Evolutionary conservation across 768 basidiomycete species (phyloP).

Genomic region (Rubroboletus pulcherrimus): DNA sequence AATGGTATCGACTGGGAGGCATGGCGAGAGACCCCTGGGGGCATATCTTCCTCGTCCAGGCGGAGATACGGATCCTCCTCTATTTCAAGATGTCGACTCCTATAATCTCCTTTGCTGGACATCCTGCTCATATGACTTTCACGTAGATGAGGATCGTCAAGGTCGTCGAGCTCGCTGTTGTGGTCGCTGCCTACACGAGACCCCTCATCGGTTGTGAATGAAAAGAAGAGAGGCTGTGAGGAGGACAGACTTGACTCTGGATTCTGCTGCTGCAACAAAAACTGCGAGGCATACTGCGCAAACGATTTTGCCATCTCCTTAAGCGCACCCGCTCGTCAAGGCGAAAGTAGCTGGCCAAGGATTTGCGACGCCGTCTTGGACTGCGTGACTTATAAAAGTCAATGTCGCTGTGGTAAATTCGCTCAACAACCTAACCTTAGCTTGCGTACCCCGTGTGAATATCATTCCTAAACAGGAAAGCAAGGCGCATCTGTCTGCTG

Average conservation of each 20-base stretch:
- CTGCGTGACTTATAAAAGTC: slow-evolving; percentile 15
- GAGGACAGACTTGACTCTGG: slow-evolving; percentile 53
- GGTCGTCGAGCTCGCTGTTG: slow-evolving; percentile 60
- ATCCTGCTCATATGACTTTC: slow-evolving; percentile 31
- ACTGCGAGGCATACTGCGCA: slow-evolving; percentile 79
- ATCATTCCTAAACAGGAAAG: slow-evolving; percentile 6
- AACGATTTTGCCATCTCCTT: slow-evolving; percentile 61
- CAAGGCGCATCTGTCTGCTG: neutral
- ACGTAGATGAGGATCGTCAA: slow-evolving; percentile 73
- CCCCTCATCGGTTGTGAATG: slow-evolving; percentile 75
- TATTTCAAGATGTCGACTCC: slow-evolving; percentile 32
- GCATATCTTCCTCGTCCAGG: slow-evolving; percentile 64
- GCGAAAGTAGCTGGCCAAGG: slow-evolving; percentile 11
- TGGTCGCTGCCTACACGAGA: slow-evolving; percentile 46
- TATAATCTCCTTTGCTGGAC: slow-evolving; percentile 27
- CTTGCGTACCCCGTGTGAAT: slow-evolving; percentile 27
- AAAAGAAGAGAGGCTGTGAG: slow-evolving; percentile 82
- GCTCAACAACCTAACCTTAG: slow-evolving; percentile 15
- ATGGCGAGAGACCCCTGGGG: slow-evolving; percentile 34
- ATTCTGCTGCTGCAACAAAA: slow-evolving; percentile 59
- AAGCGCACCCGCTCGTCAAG: slow-evolving; percentile 17
- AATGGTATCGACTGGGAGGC: slow-evolving; percentile 36
- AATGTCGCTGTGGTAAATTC: slow-evolving; percentile 13
- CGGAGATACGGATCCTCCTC: slow-evolving; percentile 78
- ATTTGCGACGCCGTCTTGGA: slow-evolving; percentile 8